Percentiles rank a stretch among this genome's conserved stretches.
These are phyloP conservation scores for Rhamnella rubrinervis DNA, from an alignment of 331 rosid genomes.

Conservation along the genomic window DNA sequence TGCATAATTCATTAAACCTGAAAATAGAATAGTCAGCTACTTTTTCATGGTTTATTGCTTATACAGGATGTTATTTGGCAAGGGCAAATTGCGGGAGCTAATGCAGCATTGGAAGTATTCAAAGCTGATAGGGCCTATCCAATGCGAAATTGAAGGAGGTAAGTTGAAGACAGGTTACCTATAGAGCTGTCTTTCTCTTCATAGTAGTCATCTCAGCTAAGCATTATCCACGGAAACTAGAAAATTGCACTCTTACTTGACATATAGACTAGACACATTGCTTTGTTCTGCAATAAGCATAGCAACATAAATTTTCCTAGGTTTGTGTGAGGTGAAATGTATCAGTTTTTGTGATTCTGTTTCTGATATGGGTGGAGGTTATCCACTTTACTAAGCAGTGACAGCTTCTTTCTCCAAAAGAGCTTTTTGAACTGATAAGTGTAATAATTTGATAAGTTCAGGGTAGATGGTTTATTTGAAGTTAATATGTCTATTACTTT, in stretches of 20 bases:
- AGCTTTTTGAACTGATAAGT: background rate
- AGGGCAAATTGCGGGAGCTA: conserved; percentile 79
- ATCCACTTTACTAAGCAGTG: background rate
- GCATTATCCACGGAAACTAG: too few relatives aligned
- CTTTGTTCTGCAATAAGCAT: too few relatives aligned
- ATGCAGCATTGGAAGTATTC: conserved; percentile 68
- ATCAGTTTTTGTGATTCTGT: background rate
- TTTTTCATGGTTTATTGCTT: conserved; percentile 2
- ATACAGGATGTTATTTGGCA: conserved; percentile 89
- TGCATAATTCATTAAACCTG: background rate
- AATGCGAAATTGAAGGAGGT: conserved; percentile 70
- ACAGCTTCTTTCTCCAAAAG: too few relatives aligned
- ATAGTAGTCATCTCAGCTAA: too few relatives aligned
- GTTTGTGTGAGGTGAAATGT: too few relatives aligned
- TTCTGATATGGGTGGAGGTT: background rate
- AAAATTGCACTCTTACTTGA: too few relatives aligned
- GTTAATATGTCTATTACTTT: background rate
- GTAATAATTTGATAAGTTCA: background rate
- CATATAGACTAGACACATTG: too few relatives aligned
- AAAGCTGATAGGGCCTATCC: conserved; percentile 85
- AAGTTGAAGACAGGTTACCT: conserved; percentile 16
- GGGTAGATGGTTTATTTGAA: background rate
- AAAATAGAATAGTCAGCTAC: background rate
- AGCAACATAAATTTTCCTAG: too few relatives aligned
- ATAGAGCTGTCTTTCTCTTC: background rate